Evolutionary conservation across 306 rosid species (phyloP).

Genomic region (Rosa rugosa): DNA sequence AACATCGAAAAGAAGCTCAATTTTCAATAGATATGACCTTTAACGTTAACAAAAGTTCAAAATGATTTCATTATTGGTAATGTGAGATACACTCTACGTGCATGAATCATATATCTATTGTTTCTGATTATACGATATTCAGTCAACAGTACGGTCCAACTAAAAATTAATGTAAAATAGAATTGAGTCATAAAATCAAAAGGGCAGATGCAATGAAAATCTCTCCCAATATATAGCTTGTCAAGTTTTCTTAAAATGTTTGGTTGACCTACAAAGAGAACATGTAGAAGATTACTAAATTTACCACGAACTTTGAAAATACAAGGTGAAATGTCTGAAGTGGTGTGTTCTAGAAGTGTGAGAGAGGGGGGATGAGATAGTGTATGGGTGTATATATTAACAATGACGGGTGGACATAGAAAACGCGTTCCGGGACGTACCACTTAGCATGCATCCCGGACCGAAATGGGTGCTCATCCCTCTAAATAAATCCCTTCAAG

Average conservation of each 20-base stretch:
- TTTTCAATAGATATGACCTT: too few species aligned
- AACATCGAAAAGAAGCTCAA: not conserved
- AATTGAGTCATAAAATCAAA: not conserved
- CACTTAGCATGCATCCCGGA: conserved; percentile 72
- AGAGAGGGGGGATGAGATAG: not conserved
- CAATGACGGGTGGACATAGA: conserved; percentile 26
- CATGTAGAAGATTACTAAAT: not conserved
- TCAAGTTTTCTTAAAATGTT: conserved; percentile 2
- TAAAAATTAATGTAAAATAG: not conserved
- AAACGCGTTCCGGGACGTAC: conserved; percentile 53
- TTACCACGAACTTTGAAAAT: not conserved
- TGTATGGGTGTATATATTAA: conserved; percentile 3
- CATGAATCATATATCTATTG: not conserved
- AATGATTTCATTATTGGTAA: not conserved
- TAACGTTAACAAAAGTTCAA: not conserved
- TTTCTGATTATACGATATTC: not conserved
- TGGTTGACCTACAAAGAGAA: conserved; percentile 1
- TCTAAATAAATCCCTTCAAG: conserved; percentile 37
- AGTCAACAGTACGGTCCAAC: not conserved
- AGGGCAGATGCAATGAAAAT: not conserved
- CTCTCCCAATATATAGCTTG: not conserved
- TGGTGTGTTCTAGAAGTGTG: conserved; percentile 23
- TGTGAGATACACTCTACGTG: not conserved
- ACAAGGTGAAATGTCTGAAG: not conserved
- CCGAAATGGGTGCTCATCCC: conserved; percentile 68